Conservation (phyloP, 305 asterid species). For the Coffea humblotiana region DNA sequence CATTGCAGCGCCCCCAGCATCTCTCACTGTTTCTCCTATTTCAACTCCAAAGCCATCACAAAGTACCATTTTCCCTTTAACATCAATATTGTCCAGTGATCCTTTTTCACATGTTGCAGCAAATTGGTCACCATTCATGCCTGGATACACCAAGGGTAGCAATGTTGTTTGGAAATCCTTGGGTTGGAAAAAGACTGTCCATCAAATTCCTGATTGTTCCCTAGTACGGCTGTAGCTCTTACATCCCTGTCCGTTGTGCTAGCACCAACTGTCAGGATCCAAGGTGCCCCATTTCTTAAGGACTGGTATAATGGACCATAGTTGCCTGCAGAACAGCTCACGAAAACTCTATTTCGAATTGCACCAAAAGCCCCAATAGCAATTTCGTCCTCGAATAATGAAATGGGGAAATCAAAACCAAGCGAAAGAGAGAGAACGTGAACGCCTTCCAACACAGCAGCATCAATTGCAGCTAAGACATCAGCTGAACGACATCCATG, state of each 20-base stretch:
- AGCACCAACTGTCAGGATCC: neutral
- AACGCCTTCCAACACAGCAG: constrained; percentile 4
- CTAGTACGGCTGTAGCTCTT: neutral
- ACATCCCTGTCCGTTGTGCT: neutral
- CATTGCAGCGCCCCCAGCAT: too few species aligned
- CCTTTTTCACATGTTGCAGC: too few species aligned
- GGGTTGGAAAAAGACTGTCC: neutral
- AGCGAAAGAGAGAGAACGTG: neutral
- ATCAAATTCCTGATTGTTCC: neutral
- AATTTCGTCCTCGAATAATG: neutral
- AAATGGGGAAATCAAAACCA: neutral
- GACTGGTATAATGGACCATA: neutral
- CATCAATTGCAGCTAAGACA: constrained; percentile 3
- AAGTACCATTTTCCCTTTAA: too few species aligned
- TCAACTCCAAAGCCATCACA: too few species aligned
- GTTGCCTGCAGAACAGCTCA: constrained; percentile 2
- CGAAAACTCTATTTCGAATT: neutral
- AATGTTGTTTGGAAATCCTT: neutral
- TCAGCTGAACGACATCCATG: neutral
- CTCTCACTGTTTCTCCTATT: too few species aligned
- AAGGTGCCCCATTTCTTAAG: neutral
- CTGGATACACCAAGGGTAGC: too few species aligned
- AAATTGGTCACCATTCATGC: too few species aligned
- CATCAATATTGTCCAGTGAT: too few species aligned
- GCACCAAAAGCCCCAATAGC: constrained; percentile 2